A percentile compares a stretch with the other conserved stretches of the same genome.
These are phyloP conservation scores for Sanghuangporus sanghuang DNA, from an alignment of 1,284 basidiomycete genomes.

Conservation along the genomic window DNA sequence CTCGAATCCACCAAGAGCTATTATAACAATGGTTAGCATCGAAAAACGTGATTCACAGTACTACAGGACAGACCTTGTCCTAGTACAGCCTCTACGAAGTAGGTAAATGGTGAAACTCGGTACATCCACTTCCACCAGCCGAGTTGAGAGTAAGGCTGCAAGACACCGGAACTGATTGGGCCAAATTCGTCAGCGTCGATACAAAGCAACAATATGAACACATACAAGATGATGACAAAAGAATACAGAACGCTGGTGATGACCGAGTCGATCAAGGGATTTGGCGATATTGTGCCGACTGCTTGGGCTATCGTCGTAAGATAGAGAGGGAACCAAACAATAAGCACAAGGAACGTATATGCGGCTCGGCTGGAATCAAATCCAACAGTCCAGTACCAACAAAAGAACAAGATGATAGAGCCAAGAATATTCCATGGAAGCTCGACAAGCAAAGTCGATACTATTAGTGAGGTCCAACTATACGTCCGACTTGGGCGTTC, in stretches of 20 bases:
- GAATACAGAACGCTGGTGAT: slow-evolving; percentile 15
- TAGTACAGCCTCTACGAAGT: slow-evolving; percentile 23
- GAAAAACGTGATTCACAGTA: no score
- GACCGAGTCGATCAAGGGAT: slow-evolving; percentile 11
- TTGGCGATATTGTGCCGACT: slow-evolving; percentile 19
- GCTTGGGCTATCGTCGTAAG: slow-evolving; percentile 20
- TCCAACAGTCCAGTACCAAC: slow-evolving; percentile 22
- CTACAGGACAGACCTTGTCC: slow-evolving; percentile 11
- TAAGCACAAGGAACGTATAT: slow-evolving; percentile 14
- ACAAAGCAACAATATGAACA: not conserved
- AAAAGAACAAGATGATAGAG: slow-evolving; percentile 17
- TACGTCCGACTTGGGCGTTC: slow-evolving; percentile 19
- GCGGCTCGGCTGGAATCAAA: slow-evolving; percentile 12
- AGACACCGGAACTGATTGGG: slow-evolving; percentile 8
- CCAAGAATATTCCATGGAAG: slow-evolving; percentile 17
- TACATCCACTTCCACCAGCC: slow-evolving; percentile 20
- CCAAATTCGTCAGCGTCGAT: not conserved
- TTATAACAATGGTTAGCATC: not conserved
- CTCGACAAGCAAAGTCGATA: slow-evolving; percentile 13
- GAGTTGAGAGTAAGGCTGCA: slow-evolving; percentile 11
- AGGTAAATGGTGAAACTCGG: slow-evolving; percentile 35
- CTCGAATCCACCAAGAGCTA: slow-evolving; percentile 40
- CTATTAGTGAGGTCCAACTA: slow-evolving; percentile 15
- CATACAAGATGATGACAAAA: slow-evolving; percentile 17
- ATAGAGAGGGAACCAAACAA: slow-evolving; percentile 12